Percentiles rank a stretch among this genome's conserved stretches.
Conservation (phyloP, 768 basidiomycete genomes). For the Collybia mongolica region DNA sequence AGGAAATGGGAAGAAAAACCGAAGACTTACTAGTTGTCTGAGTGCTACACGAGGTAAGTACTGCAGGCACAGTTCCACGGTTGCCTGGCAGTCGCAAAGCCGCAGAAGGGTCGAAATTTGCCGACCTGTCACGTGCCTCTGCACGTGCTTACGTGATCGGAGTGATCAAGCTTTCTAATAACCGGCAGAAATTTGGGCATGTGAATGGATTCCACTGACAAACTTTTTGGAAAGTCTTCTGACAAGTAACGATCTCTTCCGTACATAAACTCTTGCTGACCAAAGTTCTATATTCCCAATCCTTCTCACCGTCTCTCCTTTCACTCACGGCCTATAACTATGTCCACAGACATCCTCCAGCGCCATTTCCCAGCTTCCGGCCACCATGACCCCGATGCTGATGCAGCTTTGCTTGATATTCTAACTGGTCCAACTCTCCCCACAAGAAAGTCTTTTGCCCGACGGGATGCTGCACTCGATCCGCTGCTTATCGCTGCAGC, state of each 20-base stretch:
- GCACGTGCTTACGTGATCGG: no score
- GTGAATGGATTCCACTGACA: no score
- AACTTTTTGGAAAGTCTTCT: no score
- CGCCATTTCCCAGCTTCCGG: conserved; percentile 19
- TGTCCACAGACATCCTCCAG: conserved; percentile 15
- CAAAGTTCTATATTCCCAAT: not conserved
- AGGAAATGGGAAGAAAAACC: no score
- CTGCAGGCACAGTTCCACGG: no score
- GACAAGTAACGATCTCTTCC: not conserved
- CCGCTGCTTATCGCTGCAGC: conserved; percentile 79
- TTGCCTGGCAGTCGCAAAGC: no score
- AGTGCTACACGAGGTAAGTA: no score
- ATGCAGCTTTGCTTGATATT: conserved; percentile 64
- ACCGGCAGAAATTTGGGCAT: no score
- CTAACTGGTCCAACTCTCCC: conserved; percentile 54
- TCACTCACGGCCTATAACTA: conserved; percentile 1
- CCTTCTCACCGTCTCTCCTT: conserved; percentile 1
- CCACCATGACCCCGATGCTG: conserved; percentile 31
- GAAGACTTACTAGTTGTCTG: no score
- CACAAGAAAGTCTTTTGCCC: conserved; percentile 42
- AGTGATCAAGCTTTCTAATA: no score
- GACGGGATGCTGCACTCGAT: conserved; percentile 74
- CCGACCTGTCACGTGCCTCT: no score
- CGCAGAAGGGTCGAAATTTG: no score
- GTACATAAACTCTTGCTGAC: conserved; percentile 13